Conservation (phyloP, 2,329 filamentous ascomycete genomes). For the Cryoendolithus antarcticus region DNA sequence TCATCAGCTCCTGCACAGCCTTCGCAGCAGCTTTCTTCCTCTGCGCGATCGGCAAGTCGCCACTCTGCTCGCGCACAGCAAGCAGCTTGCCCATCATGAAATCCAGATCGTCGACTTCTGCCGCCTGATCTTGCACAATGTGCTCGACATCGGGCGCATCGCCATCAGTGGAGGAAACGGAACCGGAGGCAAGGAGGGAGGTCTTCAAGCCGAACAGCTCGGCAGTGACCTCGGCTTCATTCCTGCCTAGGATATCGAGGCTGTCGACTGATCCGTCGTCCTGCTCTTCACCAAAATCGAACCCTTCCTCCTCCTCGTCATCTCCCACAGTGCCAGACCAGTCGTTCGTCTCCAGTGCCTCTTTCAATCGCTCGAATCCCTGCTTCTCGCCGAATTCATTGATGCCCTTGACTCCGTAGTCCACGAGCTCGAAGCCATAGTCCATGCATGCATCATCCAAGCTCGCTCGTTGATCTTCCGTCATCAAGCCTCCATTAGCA, state of each 20-base stretch:
- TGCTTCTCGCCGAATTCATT: slow-evolving; percentile 47
- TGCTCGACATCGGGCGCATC: too few relatives aligned
- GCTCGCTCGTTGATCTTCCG: slow-evolving; percentile 26
- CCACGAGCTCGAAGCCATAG: slow-evolving; percentile 38
- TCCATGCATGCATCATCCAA: slow-evolving; percentile 37
- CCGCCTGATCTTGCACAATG: slow-evolving; percentile 27
- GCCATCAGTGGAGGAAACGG: not conserved
- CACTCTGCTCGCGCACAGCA: slow-evolving; percentile 47
- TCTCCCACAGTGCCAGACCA: slow-evolving; percentile 34
- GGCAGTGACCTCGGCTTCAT: slow-evolving; percentile 35
- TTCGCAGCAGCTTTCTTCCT: slow-evolving; percentile 47
- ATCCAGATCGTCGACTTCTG: slow-evolving; percentile 48
- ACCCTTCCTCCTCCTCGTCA: slow-evolving; percentile 28
- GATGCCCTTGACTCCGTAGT: slow-evolving; percentile 33
- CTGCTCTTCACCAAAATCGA: slow-evolving; percentile 30
- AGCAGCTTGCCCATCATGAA: slow-evolving; percentile 46
- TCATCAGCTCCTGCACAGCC: slow-evolving; percentile 46
- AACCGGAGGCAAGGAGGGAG: slow-evolving; percentile 18
- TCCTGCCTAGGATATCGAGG: slow-evolving; percentile 16
- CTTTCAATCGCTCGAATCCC: slow-evolving; percentile 43
- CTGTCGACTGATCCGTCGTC: slow-evolving; percentile 26
- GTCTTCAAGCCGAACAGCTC: slow-evolving; percentile 26
- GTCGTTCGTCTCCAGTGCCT: slow-evolving; percentile 48
- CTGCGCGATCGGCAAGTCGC: slow-evolving; percentile 43
- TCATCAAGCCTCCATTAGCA: slow-evolving; percentile 12